phyloP scores from a whole-genome alignment of 2,329 filamentous ascomycete genomes.

The Alternaria burnsii region DNA sequence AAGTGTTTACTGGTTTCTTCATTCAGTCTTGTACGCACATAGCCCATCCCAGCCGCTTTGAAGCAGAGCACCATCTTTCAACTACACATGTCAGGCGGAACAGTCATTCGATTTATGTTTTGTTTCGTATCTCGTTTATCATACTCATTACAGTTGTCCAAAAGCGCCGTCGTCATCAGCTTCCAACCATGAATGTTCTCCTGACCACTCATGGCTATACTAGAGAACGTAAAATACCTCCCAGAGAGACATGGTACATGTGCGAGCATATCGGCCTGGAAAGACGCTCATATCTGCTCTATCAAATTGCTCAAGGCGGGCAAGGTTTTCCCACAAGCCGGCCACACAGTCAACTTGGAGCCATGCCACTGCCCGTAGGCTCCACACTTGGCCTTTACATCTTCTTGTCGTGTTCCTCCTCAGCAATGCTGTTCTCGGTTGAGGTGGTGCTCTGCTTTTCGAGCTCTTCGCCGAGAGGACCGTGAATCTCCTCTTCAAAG shows the following conservation, averaged over 20 bases:
- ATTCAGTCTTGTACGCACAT: neutral
- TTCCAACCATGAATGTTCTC: constrained; percentile 25
- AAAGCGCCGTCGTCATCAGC: constrained; percentile 16
- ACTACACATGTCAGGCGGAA: neutral
- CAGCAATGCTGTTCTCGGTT: constrained; percentile 66
- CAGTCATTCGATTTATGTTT: neutral
- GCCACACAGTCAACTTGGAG: constrained; percentile 34
- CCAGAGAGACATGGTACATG: constrained; percentile 37
- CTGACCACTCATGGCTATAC: constrained; percentile 20
- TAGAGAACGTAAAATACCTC: constrained; percentile 18
- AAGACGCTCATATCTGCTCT: constrained; percentile 22
- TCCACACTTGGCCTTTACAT: constrained; percentile 38
- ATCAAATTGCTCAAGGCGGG: constrained; percentile 15
- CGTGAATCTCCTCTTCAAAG: constrained; percentile 87
- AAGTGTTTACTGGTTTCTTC: neutral
- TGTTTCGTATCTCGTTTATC: constrained; percentile 20
- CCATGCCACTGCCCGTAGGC: constrained; percentile 17
- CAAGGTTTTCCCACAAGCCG: constrained; percentile 33
- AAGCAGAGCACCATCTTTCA: neutral
- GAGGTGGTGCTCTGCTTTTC: constrained; percentile 63
- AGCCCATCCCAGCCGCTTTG: neutral
- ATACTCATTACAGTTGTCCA: constrained; percentile 30
- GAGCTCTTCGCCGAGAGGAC: constrained; percentile 65
- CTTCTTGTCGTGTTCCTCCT: constrained; percentile 61
- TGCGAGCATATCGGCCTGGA: constrained; percentile 21